Percentiles rank a stretch among this genome's conserved stretches.
These are phyloP conservation scores for Narthecium ossifragum DNA, from an alignment of 106 monocot species.

Conservation along the genomic window DNA sequence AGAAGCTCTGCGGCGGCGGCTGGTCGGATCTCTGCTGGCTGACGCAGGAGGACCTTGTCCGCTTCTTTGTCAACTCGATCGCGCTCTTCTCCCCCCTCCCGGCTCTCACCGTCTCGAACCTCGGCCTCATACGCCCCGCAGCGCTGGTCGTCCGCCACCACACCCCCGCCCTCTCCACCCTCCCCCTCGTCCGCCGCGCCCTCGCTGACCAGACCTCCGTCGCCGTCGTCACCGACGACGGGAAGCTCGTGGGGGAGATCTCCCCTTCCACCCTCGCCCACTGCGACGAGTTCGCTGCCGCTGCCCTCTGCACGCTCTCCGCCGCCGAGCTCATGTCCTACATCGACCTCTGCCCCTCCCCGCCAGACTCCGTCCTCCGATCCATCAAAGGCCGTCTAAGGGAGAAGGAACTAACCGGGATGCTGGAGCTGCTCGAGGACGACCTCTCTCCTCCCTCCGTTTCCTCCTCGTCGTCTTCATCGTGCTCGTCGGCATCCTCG, in stretches of 20 bases:
- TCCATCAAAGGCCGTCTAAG: slow-evolving; percentile 35
- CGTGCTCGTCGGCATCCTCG: too few relatives aligned
- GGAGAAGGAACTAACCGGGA: slow-evolving; percentile 31
- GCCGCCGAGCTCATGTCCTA: slow-evolving; percentile 65
- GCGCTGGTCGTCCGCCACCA: slow-evolving; percentile 34
- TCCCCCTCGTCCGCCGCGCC: slow-evolving; percentile 47
- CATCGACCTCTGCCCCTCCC: slow-evolving; percentile 41
- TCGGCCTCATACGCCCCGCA: slow-evolving; percentile 42
- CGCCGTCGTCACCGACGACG: slow-evolving; percentile 58
- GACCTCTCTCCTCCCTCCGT: slow-evolving; percentile 2
- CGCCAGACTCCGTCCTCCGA: slow-evolving; percentile 21
- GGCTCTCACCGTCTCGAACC: slow-evolving; percentile 38
- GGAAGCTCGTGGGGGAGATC: slow-evolving; percentile 63
- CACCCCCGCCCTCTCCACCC: slow-evolving; percentile 48
- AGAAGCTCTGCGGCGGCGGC: slow-evolving; percentile 8
- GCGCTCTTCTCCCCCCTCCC: slow-evolving; percentile 50
- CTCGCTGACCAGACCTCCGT: slow-evolving; percentile 42
- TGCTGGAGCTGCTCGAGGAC: slow-evolving; percentile 53
- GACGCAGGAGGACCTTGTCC: slow-evolving; percentile 62
- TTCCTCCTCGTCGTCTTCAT: slow-evolving; percentile 12
- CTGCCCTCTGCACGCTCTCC: slow-evolving; percentile 57
- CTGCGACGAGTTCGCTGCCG: slow-evolving; percentile 47
- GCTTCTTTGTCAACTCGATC: slow-evolving; percentile 74
- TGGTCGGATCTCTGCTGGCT: slow-evolving; percentile 48
- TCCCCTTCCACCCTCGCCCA: slow-evolving; percentile 49